Base-by-base conservation (phyloP, 371 early-diverging fungal genomes). In the Mucor mucedo region DNA sequence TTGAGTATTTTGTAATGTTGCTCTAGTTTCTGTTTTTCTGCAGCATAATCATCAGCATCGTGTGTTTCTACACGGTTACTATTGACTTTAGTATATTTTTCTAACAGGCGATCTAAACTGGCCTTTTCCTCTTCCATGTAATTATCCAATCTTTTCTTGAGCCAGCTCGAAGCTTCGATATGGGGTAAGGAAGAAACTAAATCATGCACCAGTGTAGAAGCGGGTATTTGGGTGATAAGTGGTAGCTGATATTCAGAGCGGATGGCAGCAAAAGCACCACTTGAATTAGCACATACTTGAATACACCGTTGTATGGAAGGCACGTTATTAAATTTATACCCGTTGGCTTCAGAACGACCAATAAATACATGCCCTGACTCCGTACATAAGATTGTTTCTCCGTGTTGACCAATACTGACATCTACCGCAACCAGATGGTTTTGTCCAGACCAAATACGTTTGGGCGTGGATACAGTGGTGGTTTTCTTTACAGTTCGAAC, bases 201-300 rank as follows among this genome's bases (percentile, higher is more conserved):
- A 38, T 85, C 82, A 3, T 55, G 16, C 5, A 65, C 56, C 1
- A 83, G 54, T 2, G 76, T 66, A 10, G 78, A 73, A 0, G 45
- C 30, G 8, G 64, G 54, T 2, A 60, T 42, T 0, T 44, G 32
- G 2, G 35, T 11, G 4, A 42, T 44, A 13, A 59, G 39, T 0
- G 49, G 54, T n/a, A 63, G 40, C 11, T 44, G 47, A 28, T 70
- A 63, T 27, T 85, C 87, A 3, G 85, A 73, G n/a, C 85, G 78
- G 28, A 87, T 49, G 2, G 84, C 87, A 29, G 82, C 84, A 78
- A 81, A 87, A 9, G 87, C 83, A n/a, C 84, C 84, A 49, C 82
- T 82, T 13, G 84, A 76, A 58, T 78, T 87, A 2, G 83, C 83
- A 33, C 76, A 73, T 0, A 87, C 87, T 30, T 66, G 72, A 7